phyloP scores from a whole-genome alignment of 257 asterid species.

The Solanum medicagineum region DNA sequence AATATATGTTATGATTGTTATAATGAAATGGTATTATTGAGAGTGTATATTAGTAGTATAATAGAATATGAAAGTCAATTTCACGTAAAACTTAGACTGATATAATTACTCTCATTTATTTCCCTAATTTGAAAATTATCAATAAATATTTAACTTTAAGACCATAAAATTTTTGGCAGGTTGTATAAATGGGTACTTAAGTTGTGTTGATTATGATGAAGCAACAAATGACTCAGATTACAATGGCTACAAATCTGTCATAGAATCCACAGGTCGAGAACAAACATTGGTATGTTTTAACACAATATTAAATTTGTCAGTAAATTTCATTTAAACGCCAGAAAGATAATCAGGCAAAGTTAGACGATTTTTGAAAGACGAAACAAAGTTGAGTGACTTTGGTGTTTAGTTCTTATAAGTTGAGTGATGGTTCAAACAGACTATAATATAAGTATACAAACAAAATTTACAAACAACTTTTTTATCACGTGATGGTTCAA shows the following conservation, averaged over 20 bases:
- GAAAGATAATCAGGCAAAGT: neutral
- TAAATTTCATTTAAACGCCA: neutral
- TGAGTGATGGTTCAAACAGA: neutral
- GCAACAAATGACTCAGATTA: slow-evolving; percentile 29
- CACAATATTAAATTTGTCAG: neutral
- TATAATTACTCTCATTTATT: too few relatives aligned
- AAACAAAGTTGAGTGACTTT: neutral
- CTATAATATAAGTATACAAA: too few relatives aligned
- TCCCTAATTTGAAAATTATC: neutral
- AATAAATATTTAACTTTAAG: too few relatives aligned
- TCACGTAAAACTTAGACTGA: too few relatives aligned
- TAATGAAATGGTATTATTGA: too few relatives aligned
- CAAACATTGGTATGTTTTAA: slow-evolving; percentile 20
- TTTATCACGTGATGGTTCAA: neutral
- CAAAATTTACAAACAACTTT: too few relatives aligned
- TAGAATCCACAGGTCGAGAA: slow-evolving; percentile 29
- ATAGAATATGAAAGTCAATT: too few relatives aligned
- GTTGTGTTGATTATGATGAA: slow-evolving; percentile 20
- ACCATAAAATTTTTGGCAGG: slow-evolving; percentile 2
- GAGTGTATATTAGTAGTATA: too few relatives aligned
- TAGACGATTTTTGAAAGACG: neutral
- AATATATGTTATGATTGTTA: too few relatives aligned
- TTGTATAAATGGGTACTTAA: slow-evolving; percentile 25
- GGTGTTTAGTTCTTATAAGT: neutral
- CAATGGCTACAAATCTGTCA: slow-evolving; percentile 27